These are phyloP conservation scores for Aspergillus hiratsukae DNA, from an alignment of 2,329 filamentous ascomycete species.

Conservation along the genomic window DNA sequence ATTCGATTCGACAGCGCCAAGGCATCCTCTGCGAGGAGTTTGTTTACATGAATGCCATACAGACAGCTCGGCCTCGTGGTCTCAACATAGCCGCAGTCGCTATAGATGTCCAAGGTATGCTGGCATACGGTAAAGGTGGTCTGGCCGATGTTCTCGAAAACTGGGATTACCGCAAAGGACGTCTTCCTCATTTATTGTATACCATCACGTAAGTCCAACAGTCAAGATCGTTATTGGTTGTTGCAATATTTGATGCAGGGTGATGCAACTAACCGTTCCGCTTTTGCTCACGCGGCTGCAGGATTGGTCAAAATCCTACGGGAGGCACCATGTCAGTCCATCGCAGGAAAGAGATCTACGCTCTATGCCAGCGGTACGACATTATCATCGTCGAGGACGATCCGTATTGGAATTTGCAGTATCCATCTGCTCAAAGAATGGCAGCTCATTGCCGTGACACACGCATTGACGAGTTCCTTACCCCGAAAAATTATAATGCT, in stretches of 20 bases:
- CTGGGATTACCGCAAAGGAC: constrained; percentile 73
- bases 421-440: constrained; percentile 60
- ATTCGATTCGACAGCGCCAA: constrained; percentile 66
- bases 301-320: constrained; percentile 88
- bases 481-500: constrained; percentile 38
- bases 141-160: constrained; percentile 73
- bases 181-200: constrained; percentile 78
- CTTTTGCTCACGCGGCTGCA: constrained; percentile 24
- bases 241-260: neutral
- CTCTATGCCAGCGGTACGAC: constrained; percentile 75
- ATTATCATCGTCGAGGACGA: constrained; percentile 91
- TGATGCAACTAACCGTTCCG: constrained; percentile 4
- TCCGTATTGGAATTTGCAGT: constrained; percentile 94
- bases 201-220: constrained; percentile 69
- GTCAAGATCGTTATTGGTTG: neutral
- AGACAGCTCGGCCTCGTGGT: constrained; percentile 62
- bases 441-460: constrained; percentile 27
- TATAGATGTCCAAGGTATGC: constrained; percentile 76
- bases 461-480: constrained; percentile 25
- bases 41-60: constrained; percentile 72
- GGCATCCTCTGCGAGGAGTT: constrained; percentile 76
- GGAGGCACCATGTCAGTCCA: constrained; percentile 68
- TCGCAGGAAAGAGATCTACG: constrained; percentile 74
- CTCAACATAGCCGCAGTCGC: constrained; percentile 69
- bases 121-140: constrained; percentile 66